Evolutionary conservation across 768 basidiomycete genomes (phyloP).

Genomic region (Boletus eberwhitei): DNA sequence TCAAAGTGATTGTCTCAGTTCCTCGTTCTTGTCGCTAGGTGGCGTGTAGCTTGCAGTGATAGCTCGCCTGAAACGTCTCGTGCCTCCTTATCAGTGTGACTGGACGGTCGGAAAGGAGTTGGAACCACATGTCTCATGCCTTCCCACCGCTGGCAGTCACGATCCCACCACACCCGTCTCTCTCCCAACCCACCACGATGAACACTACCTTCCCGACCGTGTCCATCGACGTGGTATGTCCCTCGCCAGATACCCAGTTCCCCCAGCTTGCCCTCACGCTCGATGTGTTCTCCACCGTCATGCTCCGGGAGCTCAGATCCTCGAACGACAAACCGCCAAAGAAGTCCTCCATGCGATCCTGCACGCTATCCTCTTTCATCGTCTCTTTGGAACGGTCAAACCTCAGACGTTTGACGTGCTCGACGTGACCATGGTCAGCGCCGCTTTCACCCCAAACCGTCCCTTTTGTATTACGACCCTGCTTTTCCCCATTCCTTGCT

Average conservation of each 20-base stretch:
- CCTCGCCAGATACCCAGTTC: not conserved
- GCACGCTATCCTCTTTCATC: conserved; percentile 82
- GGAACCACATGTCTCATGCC: not conserved
- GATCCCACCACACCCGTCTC: not conserved
- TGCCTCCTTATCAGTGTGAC: not conserved
- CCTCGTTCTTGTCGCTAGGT: not conserved
- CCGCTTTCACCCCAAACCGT: not conserved
- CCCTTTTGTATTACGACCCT: too few relatives aligned
- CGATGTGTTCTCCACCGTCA: not conserved
- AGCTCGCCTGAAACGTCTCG: not conserved
- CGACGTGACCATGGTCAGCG: conserved; percentile 77
- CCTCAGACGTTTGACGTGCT: conserved; percentile 75
- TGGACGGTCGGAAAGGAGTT: not conserved
- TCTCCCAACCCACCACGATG: conserved; percentile 16
- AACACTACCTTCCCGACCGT: conserved; percentile 26
- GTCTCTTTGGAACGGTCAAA: conserved; percentile 76
- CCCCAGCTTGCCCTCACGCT: not conserved
- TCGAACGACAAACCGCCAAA: conserved; percentile 69
- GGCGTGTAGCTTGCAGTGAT: not conserved
- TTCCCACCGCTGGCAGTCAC: not conserved
- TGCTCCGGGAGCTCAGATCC: conserved; percentile 42
- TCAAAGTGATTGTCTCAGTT: too few relatives aligned
- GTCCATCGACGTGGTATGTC: conserved; percentile 31
- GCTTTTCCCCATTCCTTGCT: not conserved
- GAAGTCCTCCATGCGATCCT: conserved; percentile 74